A percentile compares a stretch with the other conserved stretches of the same genome.
These are phyloP conservation scores for Lavandula angustifolia DNA, from an alignment of 257 asterid species.

Conservation along the genomic window DNA sequence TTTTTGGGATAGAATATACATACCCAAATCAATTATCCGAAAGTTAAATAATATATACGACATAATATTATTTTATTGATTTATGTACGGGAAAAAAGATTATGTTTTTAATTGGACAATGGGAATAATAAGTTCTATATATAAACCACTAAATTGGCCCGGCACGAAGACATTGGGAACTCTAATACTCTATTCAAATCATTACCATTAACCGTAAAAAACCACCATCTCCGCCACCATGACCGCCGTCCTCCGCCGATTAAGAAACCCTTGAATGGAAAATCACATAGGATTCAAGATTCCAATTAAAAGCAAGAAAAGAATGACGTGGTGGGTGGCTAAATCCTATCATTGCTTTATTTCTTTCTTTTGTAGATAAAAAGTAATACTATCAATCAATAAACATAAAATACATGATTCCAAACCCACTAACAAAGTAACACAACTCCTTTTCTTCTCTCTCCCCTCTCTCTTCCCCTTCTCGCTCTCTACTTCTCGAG, in stretches of 20 bases:
- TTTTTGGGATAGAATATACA: too few relatives aligned
- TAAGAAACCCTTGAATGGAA: neutral
- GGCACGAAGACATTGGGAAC: too few relatives aligned
- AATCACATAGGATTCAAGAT: constrained; percentile 7
- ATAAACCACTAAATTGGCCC: too few relatives aligned
- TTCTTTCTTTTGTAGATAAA: constrained; percentile 29
- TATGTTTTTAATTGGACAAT: too few relatives aligned
- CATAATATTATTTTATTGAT: too few relatives aligned
- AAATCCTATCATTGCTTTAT: constrained; percentile 25
- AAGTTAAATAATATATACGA: too few relatives aligned
- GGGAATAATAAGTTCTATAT: too few relatives aligned
- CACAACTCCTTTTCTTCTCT: constrained; percentile 2
- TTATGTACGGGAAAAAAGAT: too few relatives aligned
- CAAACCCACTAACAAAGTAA: constrained; percentile 37
- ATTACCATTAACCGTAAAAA: neutral
- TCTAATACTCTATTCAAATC: too few relatives aligned
- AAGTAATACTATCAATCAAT: constrained; percentile 12
- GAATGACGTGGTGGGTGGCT: constrained; percentile 33
- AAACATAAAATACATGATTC: constrained; percentile 32
- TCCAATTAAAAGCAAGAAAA: constrained; percentile 26
- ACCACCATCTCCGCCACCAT: constrained; percentile 14
- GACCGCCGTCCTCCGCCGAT: neutral
- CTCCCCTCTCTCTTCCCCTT: constrained; percentile 6
- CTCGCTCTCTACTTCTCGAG: constrained; percentile 14
- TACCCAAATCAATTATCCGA: too few relatives aligned